Base-by-base conservation (phyloP, 2,329 filamentous ascomycete genomes). In the Trichophyton simii region DNA sequence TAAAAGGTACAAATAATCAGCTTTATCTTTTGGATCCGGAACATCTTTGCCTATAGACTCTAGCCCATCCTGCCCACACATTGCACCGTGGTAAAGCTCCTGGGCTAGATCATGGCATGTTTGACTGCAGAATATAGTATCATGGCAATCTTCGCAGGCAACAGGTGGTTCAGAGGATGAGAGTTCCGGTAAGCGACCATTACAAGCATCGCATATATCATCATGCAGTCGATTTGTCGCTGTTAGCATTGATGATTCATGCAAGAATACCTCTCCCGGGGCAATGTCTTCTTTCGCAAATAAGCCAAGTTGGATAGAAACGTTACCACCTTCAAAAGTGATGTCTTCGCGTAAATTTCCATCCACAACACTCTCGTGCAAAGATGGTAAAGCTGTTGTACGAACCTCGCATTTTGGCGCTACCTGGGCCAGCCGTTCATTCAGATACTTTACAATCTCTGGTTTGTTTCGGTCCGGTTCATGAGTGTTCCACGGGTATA, bases 191-290 rank as follows among this genome's bases (percentile, higher is more conserved):
- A 95, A 80, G 25, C 84, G 83, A 6, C 82, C 80, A 68, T 90
- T 90, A 72, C 92, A 97, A 13, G 91, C 91, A 73, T 97, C 92
- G 73, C 92, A 97, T 34, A 92, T 82, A 3, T 87, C 81, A 64
- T 95, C 91, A 70, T 95, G 90, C 11, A 94, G 82, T 34, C 90
- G 85, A 71, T 94, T 94, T 67, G 92, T 94, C 54, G 89, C 91
- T 1, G 91, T 96, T 46, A 99, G 78, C 6, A 96, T 81, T 7
- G 91, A 94, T 63, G 87, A 88, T 70, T 99, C 94, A 57, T 83
- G 78, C 34, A 99, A 80, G 1, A 96, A 84, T 4, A 81, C 79
- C 71, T 95, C 88, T 8, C 88, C 88, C 0, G 90, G 83, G 0
- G 78, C 76, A 42, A 97, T 88, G 66, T 95, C 86, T 65, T 88